Evolutionary conservation across 2,329 filamentous ascomycete genomes (phyloP).

Genomic region (Exophiala aquamarina): DNA sequence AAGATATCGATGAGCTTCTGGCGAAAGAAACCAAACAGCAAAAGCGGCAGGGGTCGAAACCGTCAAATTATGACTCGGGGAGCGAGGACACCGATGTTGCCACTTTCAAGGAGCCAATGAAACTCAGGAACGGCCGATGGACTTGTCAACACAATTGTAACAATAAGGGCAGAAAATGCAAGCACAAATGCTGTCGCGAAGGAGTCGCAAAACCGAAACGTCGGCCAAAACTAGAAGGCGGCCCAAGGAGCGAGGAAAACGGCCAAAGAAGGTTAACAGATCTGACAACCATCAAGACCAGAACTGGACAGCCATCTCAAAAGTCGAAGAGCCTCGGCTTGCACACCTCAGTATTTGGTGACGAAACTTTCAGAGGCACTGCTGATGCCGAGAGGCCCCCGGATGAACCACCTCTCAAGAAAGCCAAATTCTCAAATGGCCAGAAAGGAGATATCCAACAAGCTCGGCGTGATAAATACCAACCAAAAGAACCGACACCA

Average conservation of each 20-base stretch:
- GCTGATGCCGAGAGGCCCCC: too few species aligned
- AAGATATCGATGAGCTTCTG: slow-evolving; percentile 31
- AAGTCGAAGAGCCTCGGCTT: not conserved
- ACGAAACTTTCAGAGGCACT: too few species aligned
- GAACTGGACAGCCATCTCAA: not conserved
- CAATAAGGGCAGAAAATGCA: slow-evolving; percentile 61
- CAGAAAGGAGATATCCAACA: too few species aligned
- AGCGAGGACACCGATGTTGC: slow-evolving; percentile 10
- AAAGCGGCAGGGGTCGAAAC: slow-evolving; percentile 23
- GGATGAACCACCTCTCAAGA: too few species aligned
- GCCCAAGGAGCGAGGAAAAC: slow-evolving; percentile 8
- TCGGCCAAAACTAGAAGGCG: slow-evolving; percentile 30
- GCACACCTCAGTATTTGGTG: too few species aligned
- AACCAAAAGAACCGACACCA: too few species aligned
- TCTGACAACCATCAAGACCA: slow-evolving; percentile 4
- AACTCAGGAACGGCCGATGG: slow-evolving; percentile 70
- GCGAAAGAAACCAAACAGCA: slow-evolving; percentile 11
- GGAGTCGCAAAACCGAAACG: slow-evolving; percentile 66
- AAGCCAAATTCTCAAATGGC: too few species aligned
- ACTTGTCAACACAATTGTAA: slow-evolving; percentile 71
- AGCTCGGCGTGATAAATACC: too few species aligned
- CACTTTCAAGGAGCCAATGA: slow-evolving; percentile 42
- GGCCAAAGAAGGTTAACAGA: slow-evolving; percentile 18
- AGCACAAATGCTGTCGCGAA: slow-evolving; percentile 70
- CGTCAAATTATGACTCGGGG: slow-evolving; percentile 12